Evolutionary conservation across 106 monocot genomes (phyloP).

Genomic region (Dioscorea alata): DNA sequence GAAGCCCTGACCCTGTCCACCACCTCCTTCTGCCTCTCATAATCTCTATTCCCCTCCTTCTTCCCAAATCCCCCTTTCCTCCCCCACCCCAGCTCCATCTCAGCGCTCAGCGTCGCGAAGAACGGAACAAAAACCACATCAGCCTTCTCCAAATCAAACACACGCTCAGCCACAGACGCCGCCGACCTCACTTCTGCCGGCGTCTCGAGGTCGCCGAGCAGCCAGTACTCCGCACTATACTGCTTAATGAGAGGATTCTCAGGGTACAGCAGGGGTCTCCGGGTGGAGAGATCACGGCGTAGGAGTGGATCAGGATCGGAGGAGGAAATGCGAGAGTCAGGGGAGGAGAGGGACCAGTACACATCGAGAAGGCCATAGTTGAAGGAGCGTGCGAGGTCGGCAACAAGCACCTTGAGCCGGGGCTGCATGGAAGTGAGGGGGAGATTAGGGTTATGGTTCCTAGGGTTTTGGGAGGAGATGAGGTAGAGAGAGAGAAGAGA

Average conservation of each 20-base stretch:
- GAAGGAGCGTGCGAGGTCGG: constrained; percentile 56
- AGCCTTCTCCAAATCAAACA: constrained; percentile 24
- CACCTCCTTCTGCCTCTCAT: constrained; percentile 66
- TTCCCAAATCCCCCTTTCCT: constrained; percentile 61
- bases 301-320: constrained; percentile 36
- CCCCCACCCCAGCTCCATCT: constrained; percentile 95
- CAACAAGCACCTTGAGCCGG: constrained; percentile 59
- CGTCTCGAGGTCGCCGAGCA: constrained; percentile 70
- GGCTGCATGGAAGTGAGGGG: neutral
- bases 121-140: constrained; percentile 92
- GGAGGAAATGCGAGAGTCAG: constrained; percentile 59
- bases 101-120: constrained; percentile 86
- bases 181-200: constrained; percentile 11
- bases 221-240: constrained; percentile 87
- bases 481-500: constrained; percentile 1
- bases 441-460: neutral
- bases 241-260: constrained; percentile 72
- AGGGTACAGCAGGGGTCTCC: constrained; percentile 39
- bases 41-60: constrained; percentile 70
- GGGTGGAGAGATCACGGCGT: neutral
- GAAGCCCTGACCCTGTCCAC: constrained; percentile 33
- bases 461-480: neutral
- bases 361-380: constrained; percentile 81
- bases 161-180: constrained; percentile 34
- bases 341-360: constrained; percentile 66